Evolutionary conservation across 139 green algal genomes (phyloP).

Genomic region (Tetraselmis chui): DNA sequence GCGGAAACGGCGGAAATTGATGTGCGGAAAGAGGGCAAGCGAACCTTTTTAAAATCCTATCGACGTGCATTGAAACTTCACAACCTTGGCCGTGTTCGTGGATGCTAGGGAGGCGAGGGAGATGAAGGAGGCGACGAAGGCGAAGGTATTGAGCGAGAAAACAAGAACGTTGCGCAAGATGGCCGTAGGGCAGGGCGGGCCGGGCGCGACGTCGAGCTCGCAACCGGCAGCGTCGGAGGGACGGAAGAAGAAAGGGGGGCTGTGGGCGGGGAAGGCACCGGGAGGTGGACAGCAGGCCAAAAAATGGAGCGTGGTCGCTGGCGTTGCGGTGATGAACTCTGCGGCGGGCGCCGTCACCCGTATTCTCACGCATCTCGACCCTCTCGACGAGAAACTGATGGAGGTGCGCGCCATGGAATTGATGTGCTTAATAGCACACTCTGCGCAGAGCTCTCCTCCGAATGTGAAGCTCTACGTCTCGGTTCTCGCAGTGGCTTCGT

Average conservation of each 20-base stretch:
- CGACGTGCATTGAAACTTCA: no score
- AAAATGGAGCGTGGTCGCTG: not conserved
- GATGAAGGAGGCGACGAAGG: not conserved
- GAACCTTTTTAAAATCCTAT: no score
- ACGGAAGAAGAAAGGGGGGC: not conserved
- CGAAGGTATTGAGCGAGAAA: not conserved
- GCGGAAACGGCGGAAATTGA: no score
- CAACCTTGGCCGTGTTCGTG: no score
- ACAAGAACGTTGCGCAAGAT: not conserved
- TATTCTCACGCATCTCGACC: not conserved
- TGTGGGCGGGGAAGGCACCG: not conserved
- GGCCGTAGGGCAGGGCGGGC: not conserved
- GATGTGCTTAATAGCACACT: no score
- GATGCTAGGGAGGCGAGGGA: no score
- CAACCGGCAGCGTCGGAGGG: not conserved
- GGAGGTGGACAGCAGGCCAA: not conserved
- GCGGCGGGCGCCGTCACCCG: not conserved
- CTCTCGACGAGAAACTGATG: not conserved
- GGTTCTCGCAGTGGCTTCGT: no score
- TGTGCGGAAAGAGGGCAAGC: no score
- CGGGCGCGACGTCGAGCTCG: not conserved
- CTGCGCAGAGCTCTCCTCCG: no score
- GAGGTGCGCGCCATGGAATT: not conserved
- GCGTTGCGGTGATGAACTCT: not conserved
- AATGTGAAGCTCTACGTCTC: no score